Conservation (phyloP, 139 green algal species). For the Coelastrella sp. region DNA sequence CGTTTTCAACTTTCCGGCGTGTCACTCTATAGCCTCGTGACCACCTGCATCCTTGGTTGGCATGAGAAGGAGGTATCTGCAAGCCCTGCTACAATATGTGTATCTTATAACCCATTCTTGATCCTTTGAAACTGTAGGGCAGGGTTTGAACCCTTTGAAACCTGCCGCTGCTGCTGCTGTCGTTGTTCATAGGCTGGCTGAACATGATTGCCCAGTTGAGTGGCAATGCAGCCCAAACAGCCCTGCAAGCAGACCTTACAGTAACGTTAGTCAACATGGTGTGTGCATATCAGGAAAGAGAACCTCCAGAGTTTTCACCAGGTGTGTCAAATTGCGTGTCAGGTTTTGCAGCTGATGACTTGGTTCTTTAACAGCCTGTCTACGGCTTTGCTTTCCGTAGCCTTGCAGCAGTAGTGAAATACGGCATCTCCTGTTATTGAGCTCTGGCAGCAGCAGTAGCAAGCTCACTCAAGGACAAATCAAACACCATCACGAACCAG, state of each 20-base stretch:
- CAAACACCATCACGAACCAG: too few species aligned
- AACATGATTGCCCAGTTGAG: slow-evolving; percentile 36
- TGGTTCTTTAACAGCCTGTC: too few species aligned
- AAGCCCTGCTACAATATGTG: background rate
- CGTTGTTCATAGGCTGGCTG: slow-evolving; percentile 13
- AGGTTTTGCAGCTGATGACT: too few species aligned
- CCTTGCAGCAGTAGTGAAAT: too few species aligned
- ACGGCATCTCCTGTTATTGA: too few species aligned
- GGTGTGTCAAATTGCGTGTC: background rate
- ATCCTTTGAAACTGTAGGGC: background rate
- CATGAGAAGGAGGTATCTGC: too few species aligned
- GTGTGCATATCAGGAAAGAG: background rate
- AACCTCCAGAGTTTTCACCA: slow-evolving; percentile 10
- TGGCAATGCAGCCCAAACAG: slow-evolving; percentile 30
- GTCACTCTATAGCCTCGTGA: too few species aligned
- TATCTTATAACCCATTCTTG: background rate
- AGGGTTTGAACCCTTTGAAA: background rate
- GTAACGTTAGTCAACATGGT: slow-evolving; percentile 11
- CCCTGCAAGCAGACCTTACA: slow-evolving; percentile 12
- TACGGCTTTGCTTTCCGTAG: too few species aligned
- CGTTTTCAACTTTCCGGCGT: too few species aligned
- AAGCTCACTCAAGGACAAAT: too few species aligned
- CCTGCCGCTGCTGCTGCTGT: background rate
- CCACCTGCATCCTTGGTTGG: too few species aligned
- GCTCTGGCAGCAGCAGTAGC: too few species aligned